phyloP scores from a whole-genome alignment of 2,329 filamentous ascomycete genomes.

The Ampelomyces quisqualis region DNA sequence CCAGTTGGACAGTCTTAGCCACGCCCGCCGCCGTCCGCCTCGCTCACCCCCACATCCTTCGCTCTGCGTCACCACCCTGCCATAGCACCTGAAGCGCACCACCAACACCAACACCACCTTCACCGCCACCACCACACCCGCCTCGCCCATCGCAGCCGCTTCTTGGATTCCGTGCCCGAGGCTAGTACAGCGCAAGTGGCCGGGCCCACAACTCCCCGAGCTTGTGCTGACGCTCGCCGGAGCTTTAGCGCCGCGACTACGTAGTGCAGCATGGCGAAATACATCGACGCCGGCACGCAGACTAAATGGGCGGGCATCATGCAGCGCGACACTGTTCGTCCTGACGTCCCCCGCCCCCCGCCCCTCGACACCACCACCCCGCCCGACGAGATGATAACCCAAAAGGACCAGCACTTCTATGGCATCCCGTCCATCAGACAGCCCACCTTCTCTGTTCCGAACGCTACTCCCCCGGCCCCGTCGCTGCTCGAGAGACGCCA shows the following conservation, averaged over 20 bases:
- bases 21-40: neutral
- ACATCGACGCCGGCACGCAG: constrained; percentile 34
- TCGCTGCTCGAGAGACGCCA: constrained; percentile 26
- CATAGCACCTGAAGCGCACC: neutral
- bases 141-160: neutral
- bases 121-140: constrained; percentile 1
- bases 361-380: constrained; percentile 29
- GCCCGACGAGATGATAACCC: constrained; percentile 32
- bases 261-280: constrained; percentile 22
- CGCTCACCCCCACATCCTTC: constrained; percentile 1
- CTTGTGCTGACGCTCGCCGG: constrained; percentile 9
- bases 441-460: constrained; percentile 3
- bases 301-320: constrained; percentile 37
- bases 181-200: constrained; percentile 10
- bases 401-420: constrained; percentile 21
- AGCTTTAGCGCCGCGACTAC: constrained; percentile 21
- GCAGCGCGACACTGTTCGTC: constrained; percentile 27
- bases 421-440: constrained; percentile 8
- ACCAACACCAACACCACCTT: neutral
- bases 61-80: neutral
- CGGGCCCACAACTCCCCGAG: constrained; percentile 1
- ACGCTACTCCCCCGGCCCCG: constrained; percentile 11
- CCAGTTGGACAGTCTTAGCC: neutral
- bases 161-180: constrained; percentile 3
- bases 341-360: constrained; percentile 24